Percentiles rank a stretch among this genome's conserved stretches.
These are phyloP conservation scores for Thinopyrum elongatum DNA, from an alignment of 176 grass and related monocot species.

Conservation along the genomic window DNA sequence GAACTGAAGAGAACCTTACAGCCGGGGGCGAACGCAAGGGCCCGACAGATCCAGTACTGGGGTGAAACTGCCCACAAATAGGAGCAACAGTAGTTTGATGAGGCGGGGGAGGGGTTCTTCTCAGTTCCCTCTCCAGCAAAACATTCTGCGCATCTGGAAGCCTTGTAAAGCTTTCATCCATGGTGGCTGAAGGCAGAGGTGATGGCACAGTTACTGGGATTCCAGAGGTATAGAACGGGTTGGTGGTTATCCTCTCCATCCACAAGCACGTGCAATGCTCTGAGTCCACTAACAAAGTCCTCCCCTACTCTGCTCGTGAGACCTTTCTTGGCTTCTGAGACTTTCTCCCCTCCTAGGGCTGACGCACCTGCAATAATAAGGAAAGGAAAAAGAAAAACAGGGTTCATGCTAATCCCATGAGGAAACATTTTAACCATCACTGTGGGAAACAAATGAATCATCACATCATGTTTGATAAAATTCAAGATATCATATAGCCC, in stretches of 20 bases:
- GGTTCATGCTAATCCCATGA: not conserved
- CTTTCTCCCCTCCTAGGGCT: slow-evolving; percentile 14
- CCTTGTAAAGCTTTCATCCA: slow-evolving; percentile 49
- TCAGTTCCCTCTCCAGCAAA: slow-evolving; percentile 45
- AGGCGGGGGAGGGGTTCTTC: slow-evolving; percentile 19
- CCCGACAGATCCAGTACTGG: slow-evolving; percentile 42
- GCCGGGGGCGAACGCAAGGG: slow-evolving; percentile 35
- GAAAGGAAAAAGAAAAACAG: not conserved
- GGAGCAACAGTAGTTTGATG: slow-evolving; percentile 23
- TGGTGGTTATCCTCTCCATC: slow-evolving; percentile 53
- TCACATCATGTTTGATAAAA: not conserved
- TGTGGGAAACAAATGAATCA: not conserved
- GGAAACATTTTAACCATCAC: not conserved
- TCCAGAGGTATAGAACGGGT: slow-evolving; percentile 35
- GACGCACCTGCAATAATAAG: slow-evolving; percentile 18
- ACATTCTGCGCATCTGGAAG: slow-evolving; percentile 38
- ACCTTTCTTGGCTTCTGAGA: not conserved
- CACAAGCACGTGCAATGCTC: not conserved
- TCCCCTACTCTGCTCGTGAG: too few relatives aligned
- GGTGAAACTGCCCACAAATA: slow-evolving; percentile 29
- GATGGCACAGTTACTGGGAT: slow-evolving; percentile 45
- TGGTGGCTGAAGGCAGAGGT: slow-evolving; percentile 36
- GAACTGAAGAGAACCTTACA: slow-evolving; percentile 47
- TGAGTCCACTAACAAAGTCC: not conserved
- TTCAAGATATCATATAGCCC: not conserved